phyloP scores from a whole-genome alignment of 257 asterid species.

The Solanum rostratum region DNA sequence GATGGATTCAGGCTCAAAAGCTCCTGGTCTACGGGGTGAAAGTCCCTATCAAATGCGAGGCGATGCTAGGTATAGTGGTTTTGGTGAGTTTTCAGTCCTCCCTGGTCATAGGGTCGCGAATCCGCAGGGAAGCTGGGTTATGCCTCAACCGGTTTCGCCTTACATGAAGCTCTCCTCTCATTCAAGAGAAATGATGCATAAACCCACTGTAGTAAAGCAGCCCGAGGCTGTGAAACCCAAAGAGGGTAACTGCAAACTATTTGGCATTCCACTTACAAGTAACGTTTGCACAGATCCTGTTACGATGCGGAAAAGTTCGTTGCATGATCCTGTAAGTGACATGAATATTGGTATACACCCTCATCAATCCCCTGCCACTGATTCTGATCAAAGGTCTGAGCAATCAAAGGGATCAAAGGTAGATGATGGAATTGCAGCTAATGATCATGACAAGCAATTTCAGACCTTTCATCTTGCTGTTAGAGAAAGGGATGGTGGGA shows the following conservation, averaged over 20 bases:
- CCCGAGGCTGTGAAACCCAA: conserved; percentile 37
- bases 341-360: conserved; percentile 20
- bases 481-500: conserved; percentile 50
- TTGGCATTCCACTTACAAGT: conserved; percentile 60
- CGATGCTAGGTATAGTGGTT: conserved; percentile 35
- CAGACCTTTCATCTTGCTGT: conserved; percentile 24
- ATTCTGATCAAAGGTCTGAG: conserved; percentile 39
- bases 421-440: conserved; percentile 31
- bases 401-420: conserved; percentile 50
- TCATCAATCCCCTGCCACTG: conserved; percentile 30
- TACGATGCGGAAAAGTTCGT: conserved; percentile 14
- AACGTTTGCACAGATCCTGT: conserved; percentile 35
- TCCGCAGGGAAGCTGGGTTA: conserved; percentile 63
- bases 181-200: conserved; percentile 43
- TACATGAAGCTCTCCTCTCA: conserved; percentile 49
- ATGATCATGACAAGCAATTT: conserved; percentile 50
- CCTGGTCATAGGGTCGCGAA: conserved; percentile 38
- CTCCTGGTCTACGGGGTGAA: conserved; percentile 29
- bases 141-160: conserved; percentile 60
- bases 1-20: conserved; percentile 47
- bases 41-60: conserved; percentile 34
- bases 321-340: conserved; percentile 18
- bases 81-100: conserved; percentile 34
- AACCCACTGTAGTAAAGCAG: conserved; percentile 24
- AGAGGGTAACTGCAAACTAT: conserved; percentile 72